Evolutionary conservation across 2,329 filamentous ascomycete species (phyloP), one percentile per base, ranked within the genome.

Genomic region (Monilinia polystroma): DNA sequence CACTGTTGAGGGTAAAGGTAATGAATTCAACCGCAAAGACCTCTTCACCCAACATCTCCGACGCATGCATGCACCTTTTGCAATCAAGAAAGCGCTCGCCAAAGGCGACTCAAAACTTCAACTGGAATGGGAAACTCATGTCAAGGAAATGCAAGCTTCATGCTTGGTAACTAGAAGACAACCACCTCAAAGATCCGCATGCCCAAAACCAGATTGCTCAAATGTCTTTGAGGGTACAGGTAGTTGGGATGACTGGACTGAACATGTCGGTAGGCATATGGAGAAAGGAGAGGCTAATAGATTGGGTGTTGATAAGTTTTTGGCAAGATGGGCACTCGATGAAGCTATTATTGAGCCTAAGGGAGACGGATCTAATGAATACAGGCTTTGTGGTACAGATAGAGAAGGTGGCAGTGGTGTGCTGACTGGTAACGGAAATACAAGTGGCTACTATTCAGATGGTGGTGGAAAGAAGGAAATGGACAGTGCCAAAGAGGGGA

Each of bases 11-110:
- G 84, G 84, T 45, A 86, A 84, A 70, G 84, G 83, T 4, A 87
- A 87, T 69, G 87, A 89, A 77, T 97, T 97, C 79, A 97, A 97
- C 77, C 89, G 94, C 73, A 97, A 97, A 77, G 94, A 98, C 75
- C 85, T 99, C 16, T 99, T 97, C 77, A 94, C 92, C 0, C 94
- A 98, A 76, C 94, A 99, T 74, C 84, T 96, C 18, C 90, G 93
- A 18, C 91, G 94, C 57, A 98, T 98, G 94, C 95, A 99, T 74
- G 88, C 90, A 0, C 88, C 89, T 0, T 86, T 86, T 53, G 83
- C 87, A 74, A 87, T 86, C 74, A 84, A 86, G 74, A 83, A 85
- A 73, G 78, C 84, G 12, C 78, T 84, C 23, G 79, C 81, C 35
- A 87, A 88, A 73, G 81, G 81, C 0, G 86, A 88, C 71, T 83